Evolutionary conservation across 192 early-diverging fungal species (phyloP).

Genomic region (Backusella morwellensis): DNA sequence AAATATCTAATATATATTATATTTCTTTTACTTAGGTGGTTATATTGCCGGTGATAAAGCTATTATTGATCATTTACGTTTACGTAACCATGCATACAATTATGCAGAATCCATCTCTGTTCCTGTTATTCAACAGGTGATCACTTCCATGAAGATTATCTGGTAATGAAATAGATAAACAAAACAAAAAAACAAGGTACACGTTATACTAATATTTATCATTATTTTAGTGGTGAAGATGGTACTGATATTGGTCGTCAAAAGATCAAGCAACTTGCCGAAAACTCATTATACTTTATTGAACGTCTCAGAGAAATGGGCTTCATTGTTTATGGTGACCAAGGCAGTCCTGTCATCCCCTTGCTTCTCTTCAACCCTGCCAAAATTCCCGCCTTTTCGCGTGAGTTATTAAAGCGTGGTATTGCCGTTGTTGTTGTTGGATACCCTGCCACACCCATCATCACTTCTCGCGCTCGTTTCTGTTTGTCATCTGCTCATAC

Average conservation of each 20-base stretch:
- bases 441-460: constrained; percentile 95
- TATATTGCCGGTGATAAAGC: constrained; percentile 78
- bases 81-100: constrained; percentile 77
- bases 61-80: constrained; percentile 78
- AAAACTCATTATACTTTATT: constrained; percentile 85
- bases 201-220: not conserved
- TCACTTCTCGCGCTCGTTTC: constrained; percentile 89
- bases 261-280: constrained; percentile 81
- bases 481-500: constrained; percentile 85
- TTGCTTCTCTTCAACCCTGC: constrained; percentile 91
- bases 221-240: constrained; percentile 72
- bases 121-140: constrained; percentile 87
- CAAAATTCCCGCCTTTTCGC: constrained; percentile 93
- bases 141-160: constrained; percentile 83
- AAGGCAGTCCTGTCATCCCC: constrained; percentile 88
- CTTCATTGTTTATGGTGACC: constrained; percentile 90
- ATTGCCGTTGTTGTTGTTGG: constrained; percentile 96
- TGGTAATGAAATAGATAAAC: not conserved
- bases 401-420: constrained; percentile 81
- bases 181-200: not conserved
- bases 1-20: not conserved
- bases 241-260: constrained; percentile 79
- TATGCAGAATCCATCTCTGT: constrained; percentile 90
- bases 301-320: constrained; percentile 81
- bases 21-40: constrained; percentile 50